These are phyloP conservation scores for Begonia masoniana DNA, from an alignment of 306 rosid species.

Conservation along the genomic window DNA sequence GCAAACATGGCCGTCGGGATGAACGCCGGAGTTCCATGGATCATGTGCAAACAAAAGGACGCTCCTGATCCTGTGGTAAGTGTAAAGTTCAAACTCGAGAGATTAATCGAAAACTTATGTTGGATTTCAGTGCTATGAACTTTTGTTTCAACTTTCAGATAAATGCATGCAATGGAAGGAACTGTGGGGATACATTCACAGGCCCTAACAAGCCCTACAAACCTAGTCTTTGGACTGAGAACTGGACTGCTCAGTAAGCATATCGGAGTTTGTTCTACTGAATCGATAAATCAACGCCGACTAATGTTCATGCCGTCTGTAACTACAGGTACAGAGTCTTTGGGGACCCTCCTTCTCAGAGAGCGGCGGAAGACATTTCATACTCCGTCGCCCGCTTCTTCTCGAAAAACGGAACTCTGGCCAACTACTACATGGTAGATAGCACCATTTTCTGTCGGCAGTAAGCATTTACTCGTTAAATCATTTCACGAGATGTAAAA, in stretches of 20 bases:
- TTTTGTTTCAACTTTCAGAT: slow-evolving; percentile 30
- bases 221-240: slow-evolving; percentile 85
- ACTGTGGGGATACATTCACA: slow-evolving; percentile 82
- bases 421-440: slow-evolving; percentile 85
- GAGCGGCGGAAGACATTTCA: slow-evolving; percentile 91
- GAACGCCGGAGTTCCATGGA: slow-evolving; percentile 64
- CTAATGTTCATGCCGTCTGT: neutral
- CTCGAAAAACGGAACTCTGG: slow-evolving; percentile 59
- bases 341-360: slow-evolving; percentile 68
- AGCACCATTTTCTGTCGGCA: neutral
- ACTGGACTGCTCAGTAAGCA: slow-evolving; percentile 95
- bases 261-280: neutral
- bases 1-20: slow-evolving; percentile 48
- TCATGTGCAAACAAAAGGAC: slow-evolving; percentile 91
- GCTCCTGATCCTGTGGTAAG: slow-evolving; percentile 93
- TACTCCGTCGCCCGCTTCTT: slow-evolving; percentile 72
- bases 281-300: too few species aligned
- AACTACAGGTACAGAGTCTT: slow-evolving; percentile 53
- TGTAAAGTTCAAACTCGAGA: neutral
- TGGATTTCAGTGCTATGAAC: neutral
- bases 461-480: neutral
- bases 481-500: neutral
- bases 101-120: too few species aligned
- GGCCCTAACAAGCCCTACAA: slow-evolving; percentile 92
- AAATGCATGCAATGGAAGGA: slow-evolving; percentile 91